phyloP scores from a whole-genome alignment of 306 rosid species.

The Castanopsis chinensis region DNA sequence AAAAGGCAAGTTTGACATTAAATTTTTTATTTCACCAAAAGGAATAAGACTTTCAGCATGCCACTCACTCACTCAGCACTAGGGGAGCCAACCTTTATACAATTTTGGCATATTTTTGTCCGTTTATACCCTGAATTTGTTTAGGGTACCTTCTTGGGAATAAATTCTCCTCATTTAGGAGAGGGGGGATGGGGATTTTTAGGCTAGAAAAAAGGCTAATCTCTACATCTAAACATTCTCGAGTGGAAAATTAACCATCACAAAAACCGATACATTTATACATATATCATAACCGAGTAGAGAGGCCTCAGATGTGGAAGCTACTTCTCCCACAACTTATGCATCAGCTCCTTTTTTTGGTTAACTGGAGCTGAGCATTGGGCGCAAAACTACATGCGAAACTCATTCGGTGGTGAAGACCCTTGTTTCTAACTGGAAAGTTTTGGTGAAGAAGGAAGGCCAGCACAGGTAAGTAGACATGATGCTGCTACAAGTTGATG shows the following conservation, averaged over 20 bases:
- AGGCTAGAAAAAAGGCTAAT: not conserved
- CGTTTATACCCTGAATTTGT: too few relatives aligned
- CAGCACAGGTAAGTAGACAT: slow-evolving; percentile 83
- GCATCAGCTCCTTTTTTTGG: not conserved
- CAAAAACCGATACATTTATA: not conserved
- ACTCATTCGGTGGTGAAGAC: slow-evolving; percentile 51
- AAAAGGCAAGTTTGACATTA: too few relatives aligned
- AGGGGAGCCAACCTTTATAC: too few relatives aligned
- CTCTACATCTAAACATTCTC: not conserved
- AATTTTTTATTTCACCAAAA: too few relatives aligned
- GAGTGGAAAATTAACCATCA: not conserved
- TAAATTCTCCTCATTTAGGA: too few relatives aligned
- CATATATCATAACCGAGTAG: not conserved
- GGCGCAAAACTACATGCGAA: not conserved
- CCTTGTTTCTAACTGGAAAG: slow-evolving; percentile 69
- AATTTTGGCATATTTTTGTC: too few relatives aligned
- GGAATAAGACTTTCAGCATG: too few relatives aligned
- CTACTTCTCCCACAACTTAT: not conserved
- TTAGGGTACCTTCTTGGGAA: too few relatives aligned
- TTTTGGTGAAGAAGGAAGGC: slow-evolving; percentile 92
- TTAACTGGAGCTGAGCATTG: not conserved
- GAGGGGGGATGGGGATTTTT: too few relatives aligned
- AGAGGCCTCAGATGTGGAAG: not conserved
- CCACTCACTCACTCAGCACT: too few relatives aligned
- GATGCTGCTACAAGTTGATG: slow-evolving; percentile 85